phyloP scores from a whole-genome alignment of 208 protist genomes.

The Acanthamoeba castellanii region DNA sequence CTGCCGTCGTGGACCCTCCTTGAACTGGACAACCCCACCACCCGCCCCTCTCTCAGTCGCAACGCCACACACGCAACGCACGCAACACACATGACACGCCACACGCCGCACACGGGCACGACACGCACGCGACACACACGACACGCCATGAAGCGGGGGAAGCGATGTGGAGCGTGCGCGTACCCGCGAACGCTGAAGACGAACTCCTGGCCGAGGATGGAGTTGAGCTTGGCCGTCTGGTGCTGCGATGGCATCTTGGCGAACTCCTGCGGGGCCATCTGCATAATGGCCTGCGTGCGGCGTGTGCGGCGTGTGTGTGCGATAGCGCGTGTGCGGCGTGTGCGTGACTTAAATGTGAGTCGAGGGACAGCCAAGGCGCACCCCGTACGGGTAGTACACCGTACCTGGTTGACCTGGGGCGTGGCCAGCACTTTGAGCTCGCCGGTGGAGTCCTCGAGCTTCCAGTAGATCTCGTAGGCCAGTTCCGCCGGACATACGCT shows the following conservation, averaged over 20 bases:
- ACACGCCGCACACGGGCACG: too few species aligned
- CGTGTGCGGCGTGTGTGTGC: too few species aligned
- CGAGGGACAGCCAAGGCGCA: too few species aligned
- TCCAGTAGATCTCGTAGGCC: background rate
- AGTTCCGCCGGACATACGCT: background rate
- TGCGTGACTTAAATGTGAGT: too few species aligned
- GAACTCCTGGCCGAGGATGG: background rate
- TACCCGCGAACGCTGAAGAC: background rate
- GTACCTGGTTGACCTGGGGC: background rate
- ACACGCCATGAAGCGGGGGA: too few species aligned
- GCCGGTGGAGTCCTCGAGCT: background rate
- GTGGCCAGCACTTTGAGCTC: background rate
- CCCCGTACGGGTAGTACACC: too few species aligned
- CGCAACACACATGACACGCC: too few species aligned
- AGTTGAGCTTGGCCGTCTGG: conserved; percentile 8
- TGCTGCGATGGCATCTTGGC: background rate
- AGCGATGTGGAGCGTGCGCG: background rate
- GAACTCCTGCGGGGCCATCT: conserved; percentile 4
- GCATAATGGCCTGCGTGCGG: background rate
- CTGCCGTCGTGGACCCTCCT: background rate
- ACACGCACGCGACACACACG: too few species aligned
- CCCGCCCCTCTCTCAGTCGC: background rate
- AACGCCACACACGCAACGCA: background rate
- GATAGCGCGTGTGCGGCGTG: background rate
- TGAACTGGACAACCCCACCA: background rate